Conservation (phyloP, 129 eudicot species). For the Ambrosia artemisiifolia region DNA sequence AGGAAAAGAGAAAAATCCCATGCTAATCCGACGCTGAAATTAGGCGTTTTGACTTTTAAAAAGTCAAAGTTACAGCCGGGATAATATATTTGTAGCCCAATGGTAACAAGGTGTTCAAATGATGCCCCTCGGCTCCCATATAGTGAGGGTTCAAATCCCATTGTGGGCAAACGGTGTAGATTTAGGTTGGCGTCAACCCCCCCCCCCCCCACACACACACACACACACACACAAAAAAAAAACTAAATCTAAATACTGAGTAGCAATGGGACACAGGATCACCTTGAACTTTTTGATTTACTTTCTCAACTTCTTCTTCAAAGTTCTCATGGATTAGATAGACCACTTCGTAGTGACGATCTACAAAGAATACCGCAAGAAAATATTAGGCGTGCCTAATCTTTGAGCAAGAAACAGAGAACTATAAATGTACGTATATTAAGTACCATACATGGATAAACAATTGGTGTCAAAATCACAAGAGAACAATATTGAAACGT, state of each 20-base stretch:
- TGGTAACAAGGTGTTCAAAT: no score
- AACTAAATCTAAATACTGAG: background rate
- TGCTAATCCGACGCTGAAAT: background rate
- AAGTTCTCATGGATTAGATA: slow-evolving; percentile 80
- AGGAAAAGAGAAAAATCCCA: slow-evolving; percentile 6
- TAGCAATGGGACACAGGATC: slow-evolving; percentile 12
- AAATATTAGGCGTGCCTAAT: background rate
- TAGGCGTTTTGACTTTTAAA: background rate
- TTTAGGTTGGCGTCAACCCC: no score
- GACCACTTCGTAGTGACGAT: slow-evolving; percentile 95
- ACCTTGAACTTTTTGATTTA: slow-evolving; percentile 83
- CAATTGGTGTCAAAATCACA: background rate
- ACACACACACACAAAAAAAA: no score
- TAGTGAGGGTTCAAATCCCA: no score
- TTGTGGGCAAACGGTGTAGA: no score
- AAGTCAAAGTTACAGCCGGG: background rate
- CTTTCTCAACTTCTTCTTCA: slow-evolving; percentile 72
- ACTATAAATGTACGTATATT: background rate
- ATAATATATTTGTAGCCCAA: background rate
- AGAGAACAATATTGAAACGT: background rate
- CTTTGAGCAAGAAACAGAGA: background rate
- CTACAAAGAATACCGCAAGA: slow-evolving; percentile 36
- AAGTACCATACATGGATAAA: background rate
- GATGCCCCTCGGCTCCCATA: no score
- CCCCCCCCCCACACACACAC: no score